Evolutionary conservation across 1,284 basidiomycete species (phyloP).

Genomic region (Heterobasidion irregulare): DNA sequence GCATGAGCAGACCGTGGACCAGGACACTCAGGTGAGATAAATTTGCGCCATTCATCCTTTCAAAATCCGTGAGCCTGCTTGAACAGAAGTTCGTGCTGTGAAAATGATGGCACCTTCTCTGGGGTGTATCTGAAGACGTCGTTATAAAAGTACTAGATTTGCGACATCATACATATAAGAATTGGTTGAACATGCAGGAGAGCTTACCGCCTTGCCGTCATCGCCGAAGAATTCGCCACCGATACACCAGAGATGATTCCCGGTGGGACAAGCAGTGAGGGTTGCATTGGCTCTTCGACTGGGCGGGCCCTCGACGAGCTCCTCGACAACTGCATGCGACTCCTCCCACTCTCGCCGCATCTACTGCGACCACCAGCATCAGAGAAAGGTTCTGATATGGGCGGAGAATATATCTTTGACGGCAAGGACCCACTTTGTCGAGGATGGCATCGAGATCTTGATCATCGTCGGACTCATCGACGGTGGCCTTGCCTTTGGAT

Average conservation of each 20-base stretch:
- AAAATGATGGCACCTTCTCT: constrained; percentile 46
- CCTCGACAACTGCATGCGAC: constrained; percentile 68
- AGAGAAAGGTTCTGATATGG: neutral
- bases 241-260: constrained; percentile 75
- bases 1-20: constrained; percentile 83
- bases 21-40: constrained; percentile 75
- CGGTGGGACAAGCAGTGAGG: constrained; percentile 68
- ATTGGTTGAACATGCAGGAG: neutral
- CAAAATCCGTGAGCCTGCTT: neutral
- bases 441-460: constrained; percentile 78
- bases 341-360: constrained; percentile 70
- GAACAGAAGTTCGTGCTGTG: neutral
- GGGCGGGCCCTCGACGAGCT: constrained; percentile 72
- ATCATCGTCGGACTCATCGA: constrained; percentile 44
- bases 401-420: neutral
- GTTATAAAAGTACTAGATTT: constrained; percentile 66
- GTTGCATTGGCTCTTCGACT: constrained; percentile 77
- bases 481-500: constrained; percentile 34
- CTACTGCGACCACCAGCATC: constrained; percentile 32
- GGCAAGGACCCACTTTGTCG: constrained; percentile 44
- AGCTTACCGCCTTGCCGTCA: constrained; percentile 69
- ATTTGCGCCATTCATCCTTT: constrained; percentile 81
- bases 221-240: constrained; percentile 82
- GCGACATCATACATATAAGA: constrained; percentile 10
- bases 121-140: constrained; percentile 79